phyloP scores from a whole-genome alignment of 1,284 basidiomycete species.

The Boletus sp. region DNA sequence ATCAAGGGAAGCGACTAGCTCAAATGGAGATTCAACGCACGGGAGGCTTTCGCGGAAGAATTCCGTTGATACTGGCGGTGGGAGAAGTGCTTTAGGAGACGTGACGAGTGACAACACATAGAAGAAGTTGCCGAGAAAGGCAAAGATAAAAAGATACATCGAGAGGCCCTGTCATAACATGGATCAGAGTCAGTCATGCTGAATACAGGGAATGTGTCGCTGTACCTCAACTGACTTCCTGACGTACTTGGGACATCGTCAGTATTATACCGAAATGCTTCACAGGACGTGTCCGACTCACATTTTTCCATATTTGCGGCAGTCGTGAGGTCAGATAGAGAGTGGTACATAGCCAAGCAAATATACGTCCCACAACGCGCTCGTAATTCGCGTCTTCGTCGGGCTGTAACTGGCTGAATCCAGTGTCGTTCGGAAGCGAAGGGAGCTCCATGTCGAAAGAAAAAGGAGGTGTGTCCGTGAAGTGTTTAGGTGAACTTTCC shows the following conservation, averaged over 20 bases:
- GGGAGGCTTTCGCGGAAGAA: slow-evolving; percentile 73
- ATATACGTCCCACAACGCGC: slow-evolving; percentile 78
- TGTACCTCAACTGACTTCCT: slow-evolving; percentile 85
- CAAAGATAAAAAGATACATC: slow-evolving; percentile 88
- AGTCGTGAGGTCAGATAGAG: slow-evolving; percentile 87
- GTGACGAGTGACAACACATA: slow-evolving; percentile 84
- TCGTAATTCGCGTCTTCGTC: slow-evolving; percentile 40
- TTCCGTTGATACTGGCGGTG: slow-evolving; percentile 51
- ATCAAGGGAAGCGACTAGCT: slow-evolving; percentile 4
- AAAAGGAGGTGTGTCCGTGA: neutral
- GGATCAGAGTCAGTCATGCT: slow-evolving; percentile 12
- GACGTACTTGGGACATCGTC: slow-evolving; percentile 54
- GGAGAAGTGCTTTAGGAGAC: slow-evolving; percentile 52
- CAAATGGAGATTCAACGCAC: slow-evolving; percentile 44
- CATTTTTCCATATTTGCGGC: slow-evolving; percentile 97
- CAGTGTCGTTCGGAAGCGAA: slow-evolving; percentile 6
- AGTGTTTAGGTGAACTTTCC: neutral
- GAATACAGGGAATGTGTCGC: neutral
- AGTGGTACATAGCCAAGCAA: slow-evolving; percentile 89
- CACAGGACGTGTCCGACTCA: slow-evolving; percentile 44
- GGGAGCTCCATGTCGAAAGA: slow-evolving; percentile 25
- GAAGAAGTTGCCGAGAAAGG: slow-evolving; percentile 86
- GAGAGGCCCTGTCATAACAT: slow-evolving; percentile 65
- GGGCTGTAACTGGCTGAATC: slow-evolving; percentile 24
- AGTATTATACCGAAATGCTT: slow-evolving; percentile 1